Evolutionary conservation across 805 yeast species (phyloP).

Genomic region (Barnettozyma vustinii): DNA sequence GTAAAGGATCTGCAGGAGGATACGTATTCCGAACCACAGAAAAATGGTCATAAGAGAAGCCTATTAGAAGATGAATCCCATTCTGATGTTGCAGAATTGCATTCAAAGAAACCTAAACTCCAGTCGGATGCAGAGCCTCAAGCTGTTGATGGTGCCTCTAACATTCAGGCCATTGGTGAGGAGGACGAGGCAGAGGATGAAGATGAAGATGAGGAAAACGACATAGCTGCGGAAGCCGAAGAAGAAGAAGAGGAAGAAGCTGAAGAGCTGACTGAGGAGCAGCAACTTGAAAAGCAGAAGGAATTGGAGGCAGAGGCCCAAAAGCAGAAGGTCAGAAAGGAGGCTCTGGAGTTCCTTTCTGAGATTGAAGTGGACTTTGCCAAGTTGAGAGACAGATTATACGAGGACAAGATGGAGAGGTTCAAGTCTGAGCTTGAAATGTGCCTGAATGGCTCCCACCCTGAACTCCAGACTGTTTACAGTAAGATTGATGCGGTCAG

Average conservation of each 20-base stretch:
- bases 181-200: conserved; percentile 7
- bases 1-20: conserved; percentile 15
- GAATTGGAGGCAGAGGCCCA: conserved; percentile 20
- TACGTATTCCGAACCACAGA: neutral
- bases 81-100: conserved; percentile 11
- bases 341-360: conserved; percentile 69
- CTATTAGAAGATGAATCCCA: conserved; percentile 15
- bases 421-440: conserved; percentile 79
- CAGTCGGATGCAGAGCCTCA: conserved; percentile 11
- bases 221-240: conserved; percentile 13
- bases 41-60: conserved; percentile 11
- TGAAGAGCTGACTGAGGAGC: conserved; percentile 22
- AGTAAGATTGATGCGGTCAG: conserved; percentile 67
- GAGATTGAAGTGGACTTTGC: conserved; percentile 87
- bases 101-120: conserved; percentile 20
- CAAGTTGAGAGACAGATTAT: conserved; percentile 72
- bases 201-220: conserved; percentile 19
- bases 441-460: conserved; percentile 88
- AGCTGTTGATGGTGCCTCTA: conserved; percentile 12
- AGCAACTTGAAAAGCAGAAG: conserved; percentile 16
- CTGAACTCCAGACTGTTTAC: conserved; percentile 73
- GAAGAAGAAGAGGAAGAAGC: conserved; percentile 21
- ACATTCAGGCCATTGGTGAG: neutral
- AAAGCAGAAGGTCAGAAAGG: conserved; percentile 42
- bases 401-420: conserved; percentile 73